These are phyloP conservation scores for Capsella bursapastoris DNA, from an alignment of 345 rosid genomes.

Conservation along the genomic window DNA sequence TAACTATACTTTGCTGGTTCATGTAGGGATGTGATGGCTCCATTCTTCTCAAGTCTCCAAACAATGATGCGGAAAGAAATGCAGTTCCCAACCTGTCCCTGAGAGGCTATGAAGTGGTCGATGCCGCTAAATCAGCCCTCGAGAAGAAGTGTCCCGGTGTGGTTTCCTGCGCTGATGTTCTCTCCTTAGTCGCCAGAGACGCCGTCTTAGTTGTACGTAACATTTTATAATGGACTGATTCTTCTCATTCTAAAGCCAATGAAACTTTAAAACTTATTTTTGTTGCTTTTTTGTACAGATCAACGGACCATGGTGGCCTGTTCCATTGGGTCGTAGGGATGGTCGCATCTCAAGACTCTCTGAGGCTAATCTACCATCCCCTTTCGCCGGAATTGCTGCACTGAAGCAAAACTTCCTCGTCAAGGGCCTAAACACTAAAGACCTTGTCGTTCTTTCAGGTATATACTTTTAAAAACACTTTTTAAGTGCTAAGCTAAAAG, in stretches of 20 bases:
- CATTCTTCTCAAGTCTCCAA: constrained; percentile 48
- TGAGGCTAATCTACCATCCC: constrained; percentile 54
- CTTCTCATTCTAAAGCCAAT: background rate
- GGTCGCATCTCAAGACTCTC: constrained; percentile 52
- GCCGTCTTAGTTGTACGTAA: constrained; percentile 53
- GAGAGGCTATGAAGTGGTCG: constrained; percentile 58
- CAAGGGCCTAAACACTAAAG: constrained; percentile 57
- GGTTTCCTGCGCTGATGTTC: constrained; percentile 72
- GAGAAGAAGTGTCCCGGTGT: constrained; percentile 53
- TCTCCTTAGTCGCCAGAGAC: constrained; percentile 65
- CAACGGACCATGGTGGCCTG: constrained; percentile 62
- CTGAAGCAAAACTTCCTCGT: constrained; percentile 47
- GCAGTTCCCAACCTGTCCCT: constrained; percentile 48
- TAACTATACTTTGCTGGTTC: background rate
- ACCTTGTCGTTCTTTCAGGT: constrained; percentile 65
- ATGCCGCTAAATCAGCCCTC: constrained; percentile 49
- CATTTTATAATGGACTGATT: background rate
- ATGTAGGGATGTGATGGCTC: constrained; percentile 66
- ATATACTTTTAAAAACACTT: background rate
- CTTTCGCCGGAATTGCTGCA: constrained; percentile 41
- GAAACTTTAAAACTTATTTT: background rate
- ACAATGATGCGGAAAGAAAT: constrained; percentile 53
- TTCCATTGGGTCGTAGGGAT: constrained; percentile 68
- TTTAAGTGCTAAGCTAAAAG: background rate
- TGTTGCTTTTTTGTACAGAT: constrained; percentile 43